Base-by-base conservation (phyloP, 495 filamentous ascomycete species). In the Immersiella caudata region DNA sequence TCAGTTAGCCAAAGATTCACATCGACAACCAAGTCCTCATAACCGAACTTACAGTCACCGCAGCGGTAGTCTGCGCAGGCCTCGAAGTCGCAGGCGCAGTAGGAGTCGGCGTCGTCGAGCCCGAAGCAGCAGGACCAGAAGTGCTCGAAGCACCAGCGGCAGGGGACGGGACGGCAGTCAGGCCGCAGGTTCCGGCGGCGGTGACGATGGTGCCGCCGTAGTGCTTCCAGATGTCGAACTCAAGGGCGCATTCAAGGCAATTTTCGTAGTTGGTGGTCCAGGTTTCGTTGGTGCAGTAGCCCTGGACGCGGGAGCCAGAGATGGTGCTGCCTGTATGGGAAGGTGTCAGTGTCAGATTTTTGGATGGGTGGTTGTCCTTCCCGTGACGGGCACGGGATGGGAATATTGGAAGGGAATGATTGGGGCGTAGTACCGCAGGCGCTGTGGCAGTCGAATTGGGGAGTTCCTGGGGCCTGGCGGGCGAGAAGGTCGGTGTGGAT, bases 191-290 rank as follows among this genome's bases (percentile, higher is more conserved):
- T 5, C 55, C 62, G 11, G 78, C 81, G 20, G 76, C 79, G 1
- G 55, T 54, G 7, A 68, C 69, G 1, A 85, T 71, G 1, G 71
- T 70, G 22, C 50, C 65, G 21, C 81, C 81, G 56, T 85, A 85
- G 64, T 79, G 75, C 54, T 74, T 62, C 83, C 83, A 86, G 66
- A 84, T 83, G 50, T 82, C 63, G 25, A 67, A 65, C 55, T 70
- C 71, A 16, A 78, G 76, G n/a, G 83, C 80, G 60, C 83, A 85
- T 20, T 77, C 65, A 33, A 84, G 71, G 56, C 82, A 84, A 4
- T 61, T 73, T 21, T 70, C 70, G 61, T 82, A 78, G 35, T 75
- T 68, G 9, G 65, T 68, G 24, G 71, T 69, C 75, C 81, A 85
- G 8, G 74, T 75, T 0, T 68, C 63, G 66, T 75, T 73, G 60